Conservation (phyloP, 768 basidiomycete species). For the Lactarius indigo region DNA sequence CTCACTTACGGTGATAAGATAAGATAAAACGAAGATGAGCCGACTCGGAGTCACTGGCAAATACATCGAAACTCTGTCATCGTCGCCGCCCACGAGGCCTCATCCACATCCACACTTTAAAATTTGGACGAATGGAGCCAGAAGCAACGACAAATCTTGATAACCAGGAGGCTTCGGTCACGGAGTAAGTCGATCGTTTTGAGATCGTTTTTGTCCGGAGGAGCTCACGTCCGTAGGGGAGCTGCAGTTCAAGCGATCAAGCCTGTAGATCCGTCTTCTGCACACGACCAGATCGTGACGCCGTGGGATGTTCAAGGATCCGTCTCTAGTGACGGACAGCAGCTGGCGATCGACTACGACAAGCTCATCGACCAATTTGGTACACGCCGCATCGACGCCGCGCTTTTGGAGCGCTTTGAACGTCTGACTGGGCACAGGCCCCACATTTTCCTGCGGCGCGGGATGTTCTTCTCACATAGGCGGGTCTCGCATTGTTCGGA, state of each 20-base stretch:
- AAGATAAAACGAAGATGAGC: not conserved
- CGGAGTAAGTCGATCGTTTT: not conserved
- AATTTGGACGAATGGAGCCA: not conserved
- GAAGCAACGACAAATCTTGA: not conserved
- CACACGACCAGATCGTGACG: slow-evolving; percentile 78
- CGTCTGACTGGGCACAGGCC: slow-evolving; percentile 83
- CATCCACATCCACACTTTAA: not conserved
- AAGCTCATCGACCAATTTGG: slow-evolving; percentile 94
- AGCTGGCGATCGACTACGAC: slow-evolving; percentile 94
- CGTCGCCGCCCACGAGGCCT: not conserved
- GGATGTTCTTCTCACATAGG: slow-evolving; percentile 99
- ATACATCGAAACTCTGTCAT: too few species aligned
- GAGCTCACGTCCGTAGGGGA: slow-evolving; percentile 3
- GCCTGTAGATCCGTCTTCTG: slow-evolving; percentile 31
- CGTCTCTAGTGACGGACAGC: slow-evolving; percentile 81
- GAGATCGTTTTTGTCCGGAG: too few species aligned
- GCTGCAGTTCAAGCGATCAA: slow-evolving; percentile 30
- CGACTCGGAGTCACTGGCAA: not conserved
- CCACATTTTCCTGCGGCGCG: slow-evolving; percentile 83
- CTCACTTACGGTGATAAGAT: not conserved
- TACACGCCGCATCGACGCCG: slow-evolving; percentile 73
- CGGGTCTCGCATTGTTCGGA: slow-evolving; percentile 34
- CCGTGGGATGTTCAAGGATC: slow-evolving; percentile 98
- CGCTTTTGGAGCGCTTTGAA: slow-evolving; percentile 85
- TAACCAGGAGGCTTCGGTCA: not conserved